phyloP scores from a whole-genome alignment of 306 rosid species.

The Pterocarpus macrocarpus region DNA sequence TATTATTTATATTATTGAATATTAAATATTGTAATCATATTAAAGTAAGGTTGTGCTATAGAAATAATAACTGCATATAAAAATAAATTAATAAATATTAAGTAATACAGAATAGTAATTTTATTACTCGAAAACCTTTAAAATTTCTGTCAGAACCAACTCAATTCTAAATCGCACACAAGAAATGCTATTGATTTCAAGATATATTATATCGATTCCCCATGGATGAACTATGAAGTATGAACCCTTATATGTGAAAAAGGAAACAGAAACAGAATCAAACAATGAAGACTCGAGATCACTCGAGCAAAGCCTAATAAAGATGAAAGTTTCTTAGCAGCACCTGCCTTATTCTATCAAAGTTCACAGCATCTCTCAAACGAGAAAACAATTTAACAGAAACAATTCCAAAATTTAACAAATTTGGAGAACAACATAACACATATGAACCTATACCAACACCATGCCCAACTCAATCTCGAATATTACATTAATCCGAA shows the following conservation, averaged over 20 bases:
- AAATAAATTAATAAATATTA: no score
- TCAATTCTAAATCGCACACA: no score
- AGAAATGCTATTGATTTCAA: no score
- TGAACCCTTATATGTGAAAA: not conserved
- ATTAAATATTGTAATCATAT: no score
- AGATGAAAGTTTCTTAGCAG: not conserved
- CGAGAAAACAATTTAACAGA: not conserved
- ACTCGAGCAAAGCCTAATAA: not conserved
- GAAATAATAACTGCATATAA: no score
- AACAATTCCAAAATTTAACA: conserved; percentile 13
- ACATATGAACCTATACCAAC: not conserved
- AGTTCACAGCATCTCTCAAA: not conserved
- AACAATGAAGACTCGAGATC: not conserved
- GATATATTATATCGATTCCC: no score
- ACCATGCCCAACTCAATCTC: conserved; percentile 12
- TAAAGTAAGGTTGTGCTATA: no score
- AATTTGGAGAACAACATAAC: not conserved
- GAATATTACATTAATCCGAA: not conserved
- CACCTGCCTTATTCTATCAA: not conserved
- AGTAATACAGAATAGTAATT: no score
- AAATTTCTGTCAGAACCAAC: no score
- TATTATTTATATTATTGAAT: no score
- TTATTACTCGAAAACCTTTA: no score
- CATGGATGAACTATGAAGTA: not conserved
- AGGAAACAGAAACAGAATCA: not conserved